Percentiles rank a stretch among this genome's conserved stretches.
phyloP scores from a whole-genome alignment of 176 grass and related monocot species.

The Eragrostis curvula region DNA sequence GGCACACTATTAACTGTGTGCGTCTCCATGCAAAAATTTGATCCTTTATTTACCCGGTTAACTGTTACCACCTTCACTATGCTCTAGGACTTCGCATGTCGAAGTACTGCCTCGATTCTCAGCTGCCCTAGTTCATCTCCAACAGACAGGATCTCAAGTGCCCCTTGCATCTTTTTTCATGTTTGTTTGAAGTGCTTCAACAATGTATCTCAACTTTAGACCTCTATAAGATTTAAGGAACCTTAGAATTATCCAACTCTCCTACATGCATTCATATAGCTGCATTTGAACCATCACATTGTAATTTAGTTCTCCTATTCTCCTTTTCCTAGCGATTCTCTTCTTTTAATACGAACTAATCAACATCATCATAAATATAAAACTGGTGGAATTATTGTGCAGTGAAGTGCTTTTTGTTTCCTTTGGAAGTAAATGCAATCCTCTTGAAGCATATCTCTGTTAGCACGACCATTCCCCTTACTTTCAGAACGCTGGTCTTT shows the following conservation, averaged over 20 bases:
- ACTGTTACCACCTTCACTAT: background rate
- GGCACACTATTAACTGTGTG: background rate
- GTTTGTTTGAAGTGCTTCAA: background rate
- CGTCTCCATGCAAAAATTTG: background rate
- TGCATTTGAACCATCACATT: background rate
- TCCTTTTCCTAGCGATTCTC: background rate
- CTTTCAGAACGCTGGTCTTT: too few relatives aligned
- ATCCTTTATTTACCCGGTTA: background rate
- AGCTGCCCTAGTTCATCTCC: background rate
- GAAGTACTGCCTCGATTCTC: background rate
- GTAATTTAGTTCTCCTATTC: background rate
- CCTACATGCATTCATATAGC: background rate
- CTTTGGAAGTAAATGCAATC: background rate
- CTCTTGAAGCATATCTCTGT: too few relatives aligned
- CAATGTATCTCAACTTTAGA: background rate
- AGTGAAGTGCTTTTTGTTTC: background rate
- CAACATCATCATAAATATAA: too few relatives aligned
- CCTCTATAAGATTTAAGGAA: background rate
- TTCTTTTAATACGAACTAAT: background rate
- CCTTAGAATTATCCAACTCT: background rate
- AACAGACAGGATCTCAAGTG: background rate
- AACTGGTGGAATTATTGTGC: too few relatives aligned
- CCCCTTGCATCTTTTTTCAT: background rate
- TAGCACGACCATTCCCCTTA: too few relatives aligned
- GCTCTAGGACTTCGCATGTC: background rate